Evolutionary conservation across 2,329 filamentous ascomycete genomes (phyloP).

Genomic region (Nemania abortiva): DNA sequence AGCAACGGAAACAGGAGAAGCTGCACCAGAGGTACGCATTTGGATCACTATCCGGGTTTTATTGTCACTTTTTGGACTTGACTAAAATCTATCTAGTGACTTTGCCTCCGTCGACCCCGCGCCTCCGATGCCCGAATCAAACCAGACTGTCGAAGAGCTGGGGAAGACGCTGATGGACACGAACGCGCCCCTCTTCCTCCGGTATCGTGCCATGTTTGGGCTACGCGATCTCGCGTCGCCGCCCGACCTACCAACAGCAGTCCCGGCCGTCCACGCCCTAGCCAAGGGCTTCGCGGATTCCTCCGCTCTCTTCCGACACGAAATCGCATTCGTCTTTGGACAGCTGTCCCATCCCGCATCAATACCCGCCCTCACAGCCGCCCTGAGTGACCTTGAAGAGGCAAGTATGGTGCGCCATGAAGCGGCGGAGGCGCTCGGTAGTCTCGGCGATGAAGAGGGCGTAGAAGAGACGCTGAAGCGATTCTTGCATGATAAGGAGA

Average conservation of each 20-base stretch:
- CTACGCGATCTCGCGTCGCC: slow-evolving; percentile 95
- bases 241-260: slow-evolving; percentile 87
- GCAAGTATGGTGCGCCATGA: slow-evolving; percentile 98
- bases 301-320: slow-evolving; percentile 95
- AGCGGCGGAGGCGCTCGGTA: slow-evolving; percentile 94
- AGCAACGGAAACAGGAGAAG: slow-evolving; percentile 78
- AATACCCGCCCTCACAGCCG: slow-evolving; percentile 85
- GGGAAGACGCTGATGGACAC: slow-evolving; percentile 84
- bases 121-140: slow-evolving; percentile 82
- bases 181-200: slow-evolving; percentile 82
- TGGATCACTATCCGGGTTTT: not conserved
- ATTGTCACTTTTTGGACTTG: slow-evolving; percentile 16
- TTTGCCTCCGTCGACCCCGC: slow-evolving; percentile 97
- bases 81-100: slow-evolving; percentile 70
- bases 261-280: slow-evolving; percentile 86
- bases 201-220: slow-evolving; percentile 98
- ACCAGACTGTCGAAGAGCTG: slow-evolving; percentile 78
- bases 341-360: slow-evolving; percentile 97
- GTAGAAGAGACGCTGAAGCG: slow-evolving; percentile 86
- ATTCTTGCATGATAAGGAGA: slow-evolving; percentile 90
- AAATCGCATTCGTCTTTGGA: slow-evolving; percentile 98
- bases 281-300: slow-evolving; percentile 86
- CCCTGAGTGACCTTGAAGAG: slow-evolving; percentile 83
- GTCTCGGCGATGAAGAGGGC: slow-evolving; percentile 90
- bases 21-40: slow-evolving; percentile 79